These are phyloP conservation scores for Cynanchum wilfordii DNA, from an alignment of 257 asterid species.

Conservation along the genomic window DNA sequence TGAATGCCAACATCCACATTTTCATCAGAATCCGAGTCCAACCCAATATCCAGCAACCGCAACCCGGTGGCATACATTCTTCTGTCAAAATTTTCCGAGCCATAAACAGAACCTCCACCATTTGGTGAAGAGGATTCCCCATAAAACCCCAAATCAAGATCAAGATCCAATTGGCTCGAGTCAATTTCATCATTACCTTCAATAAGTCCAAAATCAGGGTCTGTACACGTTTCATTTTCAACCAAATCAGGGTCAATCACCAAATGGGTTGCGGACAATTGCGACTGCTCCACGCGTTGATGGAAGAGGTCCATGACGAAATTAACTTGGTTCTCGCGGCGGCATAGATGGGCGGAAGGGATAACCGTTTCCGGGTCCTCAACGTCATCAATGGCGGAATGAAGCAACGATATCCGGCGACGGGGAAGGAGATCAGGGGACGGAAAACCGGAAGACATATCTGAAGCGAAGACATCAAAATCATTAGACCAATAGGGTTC, in stretches of 20 bases:
- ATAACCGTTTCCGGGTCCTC: constrained; percentile 20
- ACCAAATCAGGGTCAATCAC: constrained; percentile 14
- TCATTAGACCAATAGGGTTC: constrained; percentile 25
- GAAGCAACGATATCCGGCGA: background rate
- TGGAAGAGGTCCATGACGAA: constrained; percentile 40
- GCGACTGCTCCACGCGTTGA: constrained; percentile 37
- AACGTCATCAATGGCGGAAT: constrained; percentile 12
- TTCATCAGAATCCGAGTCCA: constrained; percentile 23
- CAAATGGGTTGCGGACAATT: constrained; percentile 13
- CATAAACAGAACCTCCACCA: constrained; percentile 17
- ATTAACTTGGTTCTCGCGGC: constrained; percentile 30
- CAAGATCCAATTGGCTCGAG: constrained; percentile 21
- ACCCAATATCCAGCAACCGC: constrained; percentile 25
- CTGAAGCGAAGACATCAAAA: constrained; percentile 25
- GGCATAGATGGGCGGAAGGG: constrained; percentile 20
- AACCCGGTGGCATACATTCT: constrained; percentile 21
- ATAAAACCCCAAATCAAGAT: constrained; percentile 27
- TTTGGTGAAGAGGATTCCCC: constrained; percentile 10
- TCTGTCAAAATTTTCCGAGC: constrained; percentile 21
- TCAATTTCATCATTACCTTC: constrained; percentile 23
- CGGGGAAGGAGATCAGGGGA: constrained; percentile 7
- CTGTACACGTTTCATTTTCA: constrained; percentile 19
- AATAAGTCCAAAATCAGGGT: constrained; percentile 16
- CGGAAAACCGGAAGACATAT: constrained; percentile 20
- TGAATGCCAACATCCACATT: constrained; percentile 18